Percentiles rank a stretch among this genome's conserved stretches.
Evolutionary conservation across 352 stramenopile species (phyloP).

Genomic region (Phytophthora cactorum): DNA sequence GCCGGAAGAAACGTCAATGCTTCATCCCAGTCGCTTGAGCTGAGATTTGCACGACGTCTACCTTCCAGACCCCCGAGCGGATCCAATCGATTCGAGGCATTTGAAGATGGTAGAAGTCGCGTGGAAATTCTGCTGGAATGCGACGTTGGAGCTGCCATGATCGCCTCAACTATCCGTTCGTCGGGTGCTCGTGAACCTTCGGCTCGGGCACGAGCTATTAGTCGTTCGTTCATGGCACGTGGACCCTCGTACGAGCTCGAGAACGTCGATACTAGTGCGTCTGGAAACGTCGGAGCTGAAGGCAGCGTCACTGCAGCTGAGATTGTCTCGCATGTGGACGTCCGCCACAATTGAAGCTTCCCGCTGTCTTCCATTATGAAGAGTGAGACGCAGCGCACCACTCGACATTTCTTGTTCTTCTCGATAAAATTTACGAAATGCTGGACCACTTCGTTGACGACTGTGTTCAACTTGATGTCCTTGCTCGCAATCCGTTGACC

Average conservation of each 20-base stretch:
- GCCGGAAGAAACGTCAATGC: conserved; percentile 61
- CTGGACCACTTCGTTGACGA: conserved; percentile 54
- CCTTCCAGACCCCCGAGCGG: conserved; percentile 44
- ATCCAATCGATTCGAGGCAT: conserved; percentile 31
- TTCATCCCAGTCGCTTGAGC: conserved; percentile 52
- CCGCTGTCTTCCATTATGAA: conserved; percentile 68
- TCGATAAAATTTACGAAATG: conserved; percentile 60
- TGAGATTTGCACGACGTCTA: conserved; percentile 29
- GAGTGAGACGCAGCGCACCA: conserved; percentile 58
- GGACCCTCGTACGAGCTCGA: conserved; percentile 55
- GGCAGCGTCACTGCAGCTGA: conserved; percentile 13
- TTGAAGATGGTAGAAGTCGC: conserved; percentile 37
- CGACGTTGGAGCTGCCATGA: conserved; percentile 62
- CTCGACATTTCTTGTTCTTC: conserved; percentile 68
- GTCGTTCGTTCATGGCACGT: conserved; percentile 62
- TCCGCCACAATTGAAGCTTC: conserved; percentile 63
- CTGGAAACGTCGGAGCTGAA: conserved; percentile 13
- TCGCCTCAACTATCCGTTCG: conserved; percentile 74
- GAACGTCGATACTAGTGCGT: conserved; percentile 12
- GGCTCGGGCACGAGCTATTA: conserved; percentile 62
- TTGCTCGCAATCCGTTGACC: conserved; percentile 73
- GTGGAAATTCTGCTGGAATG: conserved; percentile 29
- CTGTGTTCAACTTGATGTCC: conserved; percentile 63
- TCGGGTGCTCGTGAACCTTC: conserved; percentile 58
- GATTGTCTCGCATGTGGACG: conserved; percentile 60